These are phyloP conservation scores for Aristolochia californica DNA, from an alignment of 164 flowering plant genomes.

Conservation along the genomic window DNA sequence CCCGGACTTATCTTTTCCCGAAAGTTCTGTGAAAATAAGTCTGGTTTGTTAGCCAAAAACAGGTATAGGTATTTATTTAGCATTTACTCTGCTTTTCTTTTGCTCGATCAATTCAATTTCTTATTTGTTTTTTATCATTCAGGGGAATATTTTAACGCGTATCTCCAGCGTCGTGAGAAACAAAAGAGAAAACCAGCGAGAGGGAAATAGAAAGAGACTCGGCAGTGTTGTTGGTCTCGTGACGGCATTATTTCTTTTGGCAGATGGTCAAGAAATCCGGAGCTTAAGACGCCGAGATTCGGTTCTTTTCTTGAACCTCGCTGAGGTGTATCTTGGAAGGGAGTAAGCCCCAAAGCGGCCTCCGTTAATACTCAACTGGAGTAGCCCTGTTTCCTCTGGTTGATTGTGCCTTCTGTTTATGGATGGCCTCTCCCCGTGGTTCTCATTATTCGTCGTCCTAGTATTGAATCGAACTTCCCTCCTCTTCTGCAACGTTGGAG, in stretches of 20 bases:
- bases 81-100: too few relatives aligned
- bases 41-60: too few relatives aligned
- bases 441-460: constrained; percentile 1
- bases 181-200: background rate
- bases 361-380: background rate
- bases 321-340: background rate
- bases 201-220: background rate
- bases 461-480: constrained; percentile 1
- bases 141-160: too few relatives aligned
- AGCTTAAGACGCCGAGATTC: background rate
- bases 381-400: background rate
- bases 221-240: background rate
- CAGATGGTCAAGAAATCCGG: background rate
- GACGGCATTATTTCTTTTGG: background rate
- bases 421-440: background rate
- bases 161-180: too few relatives aligned
- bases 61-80: too few relatives aligned
- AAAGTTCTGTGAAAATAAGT: too few relatives aligned
- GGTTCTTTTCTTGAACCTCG: background rate
- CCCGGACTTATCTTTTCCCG: too few relatives aligned
- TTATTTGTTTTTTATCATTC: too few relatives aligned
- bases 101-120: too few relatives aligned
- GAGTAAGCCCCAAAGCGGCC: background rate
- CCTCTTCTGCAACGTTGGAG: background rate
- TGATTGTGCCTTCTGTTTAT: background rate